A percentile compares a stretch with the other conserved stretches of the same genome.
These are phyloP conservation scores for Zygoascus flipseniorum DNA, from an alignment of 805 yeast genomes.

Conservation along the genomic window DNA sequence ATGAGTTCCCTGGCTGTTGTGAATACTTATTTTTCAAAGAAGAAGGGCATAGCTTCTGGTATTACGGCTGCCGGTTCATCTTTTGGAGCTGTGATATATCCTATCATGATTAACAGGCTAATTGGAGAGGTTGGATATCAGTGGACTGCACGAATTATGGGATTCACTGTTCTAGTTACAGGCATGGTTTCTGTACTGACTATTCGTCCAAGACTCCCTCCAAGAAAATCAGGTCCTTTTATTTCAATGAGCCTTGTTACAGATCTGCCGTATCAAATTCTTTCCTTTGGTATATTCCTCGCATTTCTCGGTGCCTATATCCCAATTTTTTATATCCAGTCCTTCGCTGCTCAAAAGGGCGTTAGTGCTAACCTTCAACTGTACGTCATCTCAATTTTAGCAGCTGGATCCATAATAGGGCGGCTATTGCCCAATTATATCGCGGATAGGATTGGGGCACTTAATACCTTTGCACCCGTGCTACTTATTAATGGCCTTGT, in stretches of 20 bases:
- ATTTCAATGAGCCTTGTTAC: constrained; percentile 16
- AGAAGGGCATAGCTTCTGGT: constrained; percentile 38
- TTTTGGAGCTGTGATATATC: constrained; percentile 41
- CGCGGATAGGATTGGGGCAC: constrained; percentile 42
- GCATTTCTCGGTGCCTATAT: constrained; percentile 35
- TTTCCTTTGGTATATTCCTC: constrained; percentile 15
- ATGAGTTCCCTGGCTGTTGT: constrained; percentile 37
- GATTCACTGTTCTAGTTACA: constrained; percentile 32
- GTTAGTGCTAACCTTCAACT: constrained; percentile 17
- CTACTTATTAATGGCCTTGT: constrained; percentile 7
- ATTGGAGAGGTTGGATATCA: constrained; percentile 38
- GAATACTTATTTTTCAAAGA: constrained; percentile 37
- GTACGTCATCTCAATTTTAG: constrained; percentile 25
- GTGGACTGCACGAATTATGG: constrained; percentile 41
- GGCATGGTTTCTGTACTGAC: constrained; percentile 18
- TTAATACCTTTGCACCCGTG: constrained; percentile 31
- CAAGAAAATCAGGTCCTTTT: constrained; percentile 18
- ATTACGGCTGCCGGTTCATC: constrained; percentile 43
- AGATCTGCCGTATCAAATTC: constrained; percentile 16
- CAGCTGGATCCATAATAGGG: constrained; percentile 37
- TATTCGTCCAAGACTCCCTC: constrained; percentile 21
- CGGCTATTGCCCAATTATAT: constrained; percentile 39
- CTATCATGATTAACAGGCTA: constrained; percentile 37
- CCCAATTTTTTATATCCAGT: constrained; percentile 28
- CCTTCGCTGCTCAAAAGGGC: constrained; percentile 22